Conservation (phyloP, 129 eudicot species). For the Ambrosia artemisiifolia region DNA sequence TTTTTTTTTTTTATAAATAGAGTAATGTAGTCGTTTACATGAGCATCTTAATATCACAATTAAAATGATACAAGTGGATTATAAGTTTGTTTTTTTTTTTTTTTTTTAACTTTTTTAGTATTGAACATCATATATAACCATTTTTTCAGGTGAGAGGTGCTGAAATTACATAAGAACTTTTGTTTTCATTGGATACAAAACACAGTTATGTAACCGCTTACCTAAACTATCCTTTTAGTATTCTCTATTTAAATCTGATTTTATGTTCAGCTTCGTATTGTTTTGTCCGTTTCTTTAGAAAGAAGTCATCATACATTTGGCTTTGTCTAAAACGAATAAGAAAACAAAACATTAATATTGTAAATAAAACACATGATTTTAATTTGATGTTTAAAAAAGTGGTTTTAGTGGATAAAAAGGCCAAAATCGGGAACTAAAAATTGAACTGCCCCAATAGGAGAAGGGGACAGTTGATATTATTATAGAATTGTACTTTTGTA, state of each 20-base stretch:
- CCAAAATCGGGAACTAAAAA: conserved; percentile 28
- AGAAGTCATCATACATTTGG: not conserved
- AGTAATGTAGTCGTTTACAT: too few relatives aligned
- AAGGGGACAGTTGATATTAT: conserved; percentile 40
- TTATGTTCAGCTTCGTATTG: not conserved
- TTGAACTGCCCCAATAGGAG: conserved; percentile 22
- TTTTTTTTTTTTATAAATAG: too few relatives aligned
- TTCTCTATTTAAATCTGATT: not conserved
- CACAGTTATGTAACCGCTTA: too few relatives aligned
- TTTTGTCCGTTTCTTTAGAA: not conserved
- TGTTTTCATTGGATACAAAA: too few relatives aligned
- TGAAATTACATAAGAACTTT: too few relatives aligned
- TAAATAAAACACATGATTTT: conserved; percentile 17
- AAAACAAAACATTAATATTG: not conserved
- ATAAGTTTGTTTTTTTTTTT: too few relatives aligned
- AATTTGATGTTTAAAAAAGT: conserved; percentile 9
- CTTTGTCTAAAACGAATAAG: not conserved
- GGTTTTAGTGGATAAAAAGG: conserved; percentile 19
- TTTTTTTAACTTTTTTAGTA: too few relatives aligned
- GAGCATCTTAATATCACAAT: too few relatives aligned
- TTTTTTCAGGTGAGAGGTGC: too few relatives aligned
- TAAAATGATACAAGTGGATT: too few relatives aligned
- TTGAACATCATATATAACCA: too few relatives aligned
- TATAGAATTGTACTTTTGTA: conserved; percentile 40
- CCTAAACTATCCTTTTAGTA: not conserved